Conservation (phyloP, 2,329 filamentous ascomycete genomes). For the Paracamarosporium sp. region DNA sequence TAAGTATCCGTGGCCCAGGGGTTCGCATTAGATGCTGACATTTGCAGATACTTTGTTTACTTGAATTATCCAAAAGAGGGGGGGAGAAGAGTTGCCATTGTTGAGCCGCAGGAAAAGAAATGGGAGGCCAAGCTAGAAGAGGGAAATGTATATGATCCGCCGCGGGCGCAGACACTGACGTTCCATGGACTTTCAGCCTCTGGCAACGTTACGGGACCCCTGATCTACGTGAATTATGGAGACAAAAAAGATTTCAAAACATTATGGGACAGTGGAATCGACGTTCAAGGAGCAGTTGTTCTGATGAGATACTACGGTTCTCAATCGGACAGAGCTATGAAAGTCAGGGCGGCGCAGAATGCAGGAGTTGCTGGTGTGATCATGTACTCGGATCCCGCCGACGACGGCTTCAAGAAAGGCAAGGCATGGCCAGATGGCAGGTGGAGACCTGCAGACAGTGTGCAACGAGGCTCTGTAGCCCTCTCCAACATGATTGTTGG, state of each 20-base stretch:
- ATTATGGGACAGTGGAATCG: constrained; percentile 73
- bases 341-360: constrained; percentile 87
- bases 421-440: constrained; percentile 76
- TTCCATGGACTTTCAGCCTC: constrained; percentile 91
- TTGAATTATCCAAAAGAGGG: constrained; percentile 85
- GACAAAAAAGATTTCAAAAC: constrained; percentile 80
- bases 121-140: constrained; percentile 91
- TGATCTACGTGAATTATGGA: constrained; percentile 94
- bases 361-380: constrained; percentile 87
- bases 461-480: constrained; percentile 82
- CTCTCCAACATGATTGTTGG: constrained; percentile 84
- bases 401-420: constrained; percentile 81
- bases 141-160: constrained; percentile 69
- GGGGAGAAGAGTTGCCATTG: constrained; percentile 81
- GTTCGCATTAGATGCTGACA: constrained; percentile 18
- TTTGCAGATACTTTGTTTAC: constrained; percentile 74
- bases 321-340: constrained; percentile 75
- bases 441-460: constrained; percentile 80
- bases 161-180: constrained; percentile 68
- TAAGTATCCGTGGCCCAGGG: constrained; percentile 32
- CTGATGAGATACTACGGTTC: constrained; percentile 82
- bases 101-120: constrained; percentile 69
- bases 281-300: constrained; percentile 80
- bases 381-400: constrained; percentile 88
- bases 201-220: constrained; percentile 82